Evolutionary conservation across 2,329 filamentous ascomycete species (phyloP), one percentile per base, ranked within the genome.

Genomic region (Microsporum audouinii): DNA sequence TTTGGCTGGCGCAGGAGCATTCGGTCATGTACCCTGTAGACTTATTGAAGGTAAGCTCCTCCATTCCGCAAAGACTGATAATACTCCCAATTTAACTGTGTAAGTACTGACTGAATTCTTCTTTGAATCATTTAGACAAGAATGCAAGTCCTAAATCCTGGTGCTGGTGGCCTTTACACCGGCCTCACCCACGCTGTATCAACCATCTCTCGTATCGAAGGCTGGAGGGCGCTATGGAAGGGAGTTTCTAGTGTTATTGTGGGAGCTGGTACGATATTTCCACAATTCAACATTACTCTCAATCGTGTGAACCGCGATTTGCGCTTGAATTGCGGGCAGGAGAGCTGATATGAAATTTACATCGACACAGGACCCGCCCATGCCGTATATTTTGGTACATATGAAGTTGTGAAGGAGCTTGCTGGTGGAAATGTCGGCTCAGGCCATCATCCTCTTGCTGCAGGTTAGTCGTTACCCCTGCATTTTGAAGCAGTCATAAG

Each of bases 1-100:
- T 63, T 68, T 59, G 66, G 64, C 64, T 57, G 65, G 39, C 43
- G 5, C 60, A 96, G 91, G 92, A 97, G 79, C 92, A 97, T 76
- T 95, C 92, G 63, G 91, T 96, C 70, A 97, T 99, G 94, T 99
- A 99, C 73, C 94, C 94, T 23, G 88, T 99, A 72, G 94, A 99
- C 78, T 85, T 95, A 68, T 88, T 99, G 73, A 99, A 99, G 88
- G 94, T 96, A 74, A 79, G 70, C 59, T 29, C 7, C 12, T 27
- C 12, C 29, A 51, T 31, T 38, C 31, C 47, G 34, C 23, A n/a
- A 55, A 23, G 29, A 17, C 12, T 5, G 55, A 27, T 43, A 29
- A 23, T 41, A 39, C 27, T 4, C 31, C 17, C 17, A 23, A 57
- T 29, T 10, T 5, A 29, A 39, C 23, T 33, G 34, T 33, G 31